Conservation (phyloP, 2,329 filamentous ascomycete genomes). For the Pseudocercospora macadamiae region DNA sequence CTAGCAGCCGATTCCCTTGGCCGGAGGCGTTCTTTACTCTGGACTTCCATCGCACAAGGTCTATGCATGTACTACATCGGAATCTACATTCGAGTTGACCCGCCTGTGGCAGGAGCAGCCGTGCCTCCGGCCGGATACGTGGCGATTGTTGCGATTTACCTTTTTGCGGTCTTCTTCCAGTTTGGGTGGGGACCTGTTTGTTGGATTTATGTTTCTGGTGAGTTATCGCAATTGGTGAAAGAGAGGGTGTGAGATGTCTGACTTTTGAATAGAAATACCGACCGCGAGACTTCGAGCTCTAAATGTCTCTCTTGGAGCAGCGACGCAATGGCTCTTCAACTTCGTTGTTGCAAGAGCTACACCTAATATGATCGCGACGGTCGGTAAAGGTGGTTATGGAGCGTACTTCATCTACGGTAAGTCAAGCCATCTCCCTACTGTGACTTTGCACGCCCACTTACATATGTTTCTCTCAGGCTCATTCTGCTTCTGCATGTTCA, state of each 20-base stretch:
- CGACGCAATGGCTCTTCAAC: constrained; percentile 69
- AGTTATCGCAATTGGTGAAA: too few species aligned
- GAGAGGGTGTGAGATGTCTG: too few species aligned
- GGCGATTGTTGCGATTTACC: constrained; percentile 71
- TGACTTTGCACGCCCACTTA: too few species aligned
- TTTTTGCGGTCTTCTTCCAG: constrained; percentile 72
- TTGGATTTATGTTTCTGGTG: constrained; percentile 69
- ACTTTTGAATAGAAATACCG: too few species aligned
- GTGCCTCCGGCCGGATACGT: constrained; percentile 70
- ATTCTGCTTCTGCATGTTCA: constrained; percentile 67
- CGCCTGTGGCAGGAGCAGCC: constrained; percentile 56
- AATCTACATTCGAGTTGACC: constrained; percentile 67
- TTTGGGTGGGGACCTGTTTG: constrained; percentile 66
- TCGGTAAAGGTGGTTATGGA: constrained; percentile 54
- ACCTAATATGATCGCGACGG: constrained; percentile 66
- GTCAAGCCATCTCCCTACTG: too few species aligned
- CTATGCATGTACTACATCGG: constrained; percentile 70
- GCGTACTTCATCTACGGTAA: constrained; percentile 42
- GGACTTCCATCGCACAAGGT: constrained; percentile 55
- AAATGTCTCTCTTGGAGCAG: constrained; percentile 69
- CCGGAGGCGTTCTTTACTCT: constrained; percentile 59
- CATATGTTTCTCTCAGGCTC: constrained; percentile 70
- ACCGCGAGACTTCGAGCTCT: constrained; percentile 66
- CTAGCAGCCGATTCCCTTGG: constrained; percentile 74
- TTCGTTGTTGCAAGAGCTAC: constrained; percentile 71